Percentiles rank a stretch among this genome's conserved stretches.
phyloP scores from a whole-genome alignment of 768 basidiomycete genomes.

The Boletus reticulatus region DNA sequence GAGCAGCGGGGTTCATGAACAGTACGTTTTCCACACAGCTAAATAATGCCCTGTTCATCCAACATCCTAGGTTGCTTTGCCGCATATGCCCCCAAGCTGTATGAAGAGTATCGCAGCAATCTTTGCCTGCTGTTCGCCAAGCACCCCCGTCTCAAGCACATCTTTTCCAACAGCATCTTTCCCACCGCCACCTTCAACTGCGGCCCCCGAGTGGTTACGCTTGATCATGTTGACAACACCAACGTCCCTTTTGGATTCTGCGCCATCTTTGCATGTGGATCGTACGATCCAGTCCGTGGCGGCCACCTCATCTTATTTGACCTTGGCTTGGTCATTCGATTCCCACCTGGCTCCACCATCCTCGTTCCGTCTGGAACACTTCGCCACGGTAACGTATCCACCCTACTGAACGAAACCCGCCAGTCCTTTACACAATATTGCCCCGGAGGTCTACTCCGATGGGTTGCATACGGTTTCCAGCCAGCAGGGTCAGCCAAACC shows the following conservation, averaged over 20 bases:
- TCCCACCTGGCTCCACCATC: neutral
- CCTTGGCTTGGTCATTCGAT: neutral
- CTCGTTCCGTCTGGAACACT: constrained; percentile 1
- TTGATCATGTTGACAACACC: constrained; percentile 24
- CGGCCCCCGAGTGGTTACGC: constrained; percentile 11
- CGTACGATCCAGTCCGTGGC: neutral
- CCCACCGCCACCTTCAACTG: constrained; percentile 32
- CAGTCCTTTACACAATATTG: constrained; percentile 6
- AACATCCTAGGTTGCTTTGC: neutral
- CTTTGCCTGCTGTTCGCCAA: too few species aligned
- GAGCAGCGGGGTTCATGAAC: too few species aligned
- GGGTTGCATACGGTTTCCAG: neutral
- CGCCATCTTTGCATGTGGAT: constrained; percentile 29
- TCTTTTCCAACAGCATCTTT: constrained; percentile 28
- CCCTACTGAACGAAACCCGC: neutral
- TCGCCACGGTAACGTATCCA: neutral
- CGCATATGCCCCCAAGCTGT: neutral
- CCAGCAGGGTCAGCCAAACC: neutral
- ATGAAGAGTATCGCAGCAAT: neutral
- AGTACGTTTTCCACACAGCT: too few species aligned
- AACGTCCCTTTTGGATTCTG: constrained; percentile 36
- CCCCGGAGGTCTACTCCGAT: neutral
- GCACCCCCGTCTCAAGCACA: neutral
- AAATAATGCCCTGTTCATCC: too few species aligned
- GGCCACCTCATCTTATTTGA: neutral